Evolutionary conservation across 2,329 filamentous ascomycete species (phyloP).

Genomic region (Daldinia eschscholtzii): DNA sequence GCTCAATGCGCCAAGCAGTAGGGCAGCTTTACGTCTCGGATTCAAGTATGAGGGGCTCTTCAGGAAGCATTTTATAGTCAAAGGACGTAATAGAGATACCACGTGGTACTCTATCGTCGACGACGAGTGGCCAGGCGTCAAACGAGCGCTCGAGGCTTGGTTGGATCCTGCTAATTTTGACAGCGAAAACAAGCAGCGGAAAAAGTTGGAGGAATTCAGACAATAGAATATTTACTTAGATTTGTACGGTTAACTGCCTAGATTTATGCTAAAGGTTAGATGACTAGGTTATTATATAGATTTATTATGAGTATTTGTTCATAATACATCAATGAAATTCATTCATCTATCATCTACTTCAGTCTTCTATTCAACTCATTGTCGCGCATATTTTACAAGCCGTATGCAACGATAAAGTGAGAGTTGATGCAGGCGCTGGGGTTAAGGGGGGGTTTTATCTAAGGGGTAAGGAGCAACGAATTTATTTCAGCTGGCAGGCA

Average conservation of each 20-base stretch:
- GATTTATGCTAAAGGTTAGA: too few species aligned
- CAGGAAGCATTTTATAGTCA: constrained; percentile 71
- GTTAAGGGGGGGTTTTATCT: not conserved
- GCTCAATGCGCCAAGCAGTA: constrained; percentile 65
- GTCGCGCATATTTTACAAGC: not conserved
- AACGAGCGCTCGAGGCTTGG: constrained; percentile 66
- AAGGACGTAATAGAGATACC: constrained; percentile 69
- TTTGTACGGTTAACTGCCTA: too few species aligned
- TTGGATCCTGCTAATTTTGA: constrained; percentile 68
- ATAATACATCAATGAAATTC: not conserved
- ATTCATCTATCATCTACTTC: not conserved
- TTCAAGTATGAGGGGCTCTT: constrained; percentile 72
- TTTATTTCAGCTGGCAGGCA: constrained; percentile 10
- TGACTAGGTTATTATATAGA: not conserved
- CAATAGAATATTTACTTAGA: not conserved
- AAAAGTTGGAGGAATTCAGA: constrained; percentile 57
- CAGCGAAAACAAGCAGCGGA: constrained; percentile 63
- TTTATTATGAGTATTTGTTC: not conserved
- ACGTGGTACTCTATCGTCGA: constrained; percentile 71
- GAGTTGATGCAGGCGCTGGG: not conserved
- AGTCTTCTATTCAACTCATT: not conserved
- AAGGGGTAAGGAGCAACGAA: not conserved
- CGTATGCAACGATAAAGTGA: not conserved
- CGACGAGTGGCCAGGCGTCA: constrained; percentile 67
- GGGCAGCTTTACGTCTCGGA: constrained; percentile 68